Base-by-base conservation (phyloP, 495 filamentous ascomycete species). In the Margaritispora aquatica region DNA sequence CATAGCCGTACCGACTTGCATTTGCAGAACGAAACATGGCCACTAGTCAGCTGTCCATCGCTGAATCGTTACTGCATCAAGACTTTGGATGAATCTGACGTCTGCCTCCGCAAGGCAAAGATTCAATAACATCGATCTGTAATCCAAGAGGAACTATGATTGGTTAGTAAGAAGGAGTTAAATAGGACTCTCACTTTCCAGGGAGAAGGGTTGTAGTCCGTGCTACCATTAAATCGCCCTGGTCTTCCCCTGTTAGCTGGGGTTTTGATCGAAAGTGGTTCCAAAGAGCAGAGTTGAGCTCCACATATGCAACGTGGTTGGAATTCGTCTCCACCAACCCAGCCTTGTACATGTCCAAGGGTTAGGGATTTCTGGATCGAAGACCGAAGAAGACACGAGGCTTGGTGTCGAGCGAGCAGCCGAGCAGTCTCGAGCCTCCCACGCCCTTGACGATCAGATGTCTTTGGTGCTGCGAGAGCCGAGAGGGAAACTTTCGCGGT, bases 361-460 rank as follows among this genome's bases (percentile, higher is more conserved):
- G 19, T 44, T 44, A 48, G 22, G 41, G 54, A 57, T 34, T 26
- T 48, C 53, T 55, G 22, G 54, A 58, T 51, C 21, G 47, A 51
- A 55, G 52, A n/a, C 59, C 59, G 46, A 55, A 56, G 52, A 56
- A 50, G 53, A 34, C 59, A 61, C 59, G 59, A 56, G 31, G 51
- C 46, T 58, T 51, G 29, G 26, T 60, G 36, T n/a, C n/a, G n/a
- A n/a, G n/a, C n/a, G n/a, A n/a, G n/a, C n/a, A n/a, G n/a, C n/a
- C n/a, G n/a, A n/a, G n/a, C n/a, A n/a, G n/a, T 62, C 31, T 57
- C 59, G 47, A 55, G 47, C 50, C 57, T 50, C 57, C 53, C 51
- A 34, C 54, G n/a, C 47, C 19, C 38, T 26, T 52, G 47, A 53
- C 47, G 59, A 57, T 62, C 54, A 52, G 59, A 62, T 57, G 36